Evolutionary conservation across 1,139 yeast species (phyloP).

Genomic region (Blastobotrys persicus): DNA sequence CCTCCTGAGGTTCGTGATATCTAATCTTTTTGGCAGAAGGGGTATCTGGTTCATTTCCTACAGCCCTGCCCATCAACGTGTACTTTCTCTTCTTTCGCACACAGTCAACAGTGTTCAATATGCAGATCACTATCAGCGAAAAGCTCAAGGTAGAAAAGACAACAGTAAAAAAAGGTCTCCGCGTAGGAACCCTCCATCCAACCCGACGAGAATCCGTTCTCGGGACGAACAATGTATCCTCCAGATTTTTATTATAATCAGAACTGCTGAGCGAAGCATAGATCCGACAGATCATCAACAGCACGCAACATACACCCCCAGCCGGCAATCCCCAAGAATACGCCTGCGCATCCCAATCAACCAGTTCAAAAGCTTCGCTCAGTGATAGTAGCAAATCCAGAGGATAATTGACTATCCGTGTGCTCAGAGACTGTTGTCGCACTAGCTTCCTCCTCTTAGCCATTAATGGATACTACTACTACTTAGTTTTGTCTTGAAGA

Average conservation of each 20-base stretch:
- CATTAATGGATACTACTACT: background rate
- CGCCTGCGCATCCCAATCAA: constrained; percentile 65
- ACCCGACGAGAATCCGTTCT: constrained; percentile 7
- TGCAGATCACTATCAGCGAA: constrained; percentile 17
- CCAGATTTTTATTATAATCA: background rate
- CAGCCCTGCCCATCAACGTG: constrained; percentile 41
- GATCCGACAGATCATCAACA: constrained; percentile 29
- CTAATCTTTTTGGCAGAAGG: constrained; percentile 40
- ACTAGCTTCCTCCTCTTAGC: constrained; percentile 16
- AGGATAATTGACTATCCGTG: constrained; percentile 51
- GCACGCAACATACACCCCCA: constrained; percentile 43
- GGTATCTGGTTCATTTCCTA: constrained; percentile 40
- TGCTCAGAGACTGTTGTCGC: constrained; percentile 36
- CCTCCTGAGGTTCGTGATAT: constrained; percentile 24
- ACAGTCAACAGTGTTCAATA: constrained; percentile 40
- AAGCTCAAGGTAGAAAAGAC: constrained; percentile 19
- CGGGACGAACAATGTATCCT: constrained; percentile 8
- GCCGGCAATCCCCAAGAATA: constrained; percentile 47
- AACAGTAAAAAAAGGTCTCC: constrained; percentile 18
- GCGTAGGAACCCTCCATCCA: constrained; percentile 12
- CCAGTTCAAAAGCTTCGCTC: constrained; percentile 53
- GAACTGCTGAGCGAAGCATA: constrained; percentile 16
- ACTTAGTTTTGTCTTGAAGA: no score
- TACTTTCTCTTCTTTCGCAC: constrained; percentile 41
- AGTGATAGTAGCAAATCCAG: constrained; percentile 52